Percentiles rank a stretch among this genome's conserved stretches.
Conservation (phyloP, 139 green algal species). For the Chlorella sp. region DNA sequence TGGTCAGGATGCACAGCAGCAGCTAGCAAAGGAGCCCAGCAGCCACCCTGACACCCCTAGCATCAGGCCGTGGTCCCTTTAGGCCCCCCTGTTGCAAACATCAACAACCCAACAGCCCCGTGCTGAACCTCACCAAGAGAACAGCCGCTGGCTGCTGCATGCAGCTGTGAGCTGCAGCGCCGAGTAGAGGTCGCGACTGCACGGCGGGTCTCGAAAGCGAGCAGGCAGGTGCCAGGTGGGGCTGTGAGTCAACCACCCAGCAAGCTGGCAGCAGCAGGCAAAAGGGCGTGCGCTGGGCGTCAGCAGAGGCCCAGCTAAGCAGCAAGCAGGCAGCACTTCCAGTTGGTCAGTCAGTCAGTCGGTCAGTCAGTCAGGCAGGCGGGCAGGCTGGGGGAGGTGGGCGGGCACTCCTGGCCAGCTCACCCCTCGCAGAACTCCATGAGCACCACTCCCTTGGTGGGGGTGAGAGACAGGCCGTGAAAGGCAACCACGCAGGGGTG, state of each 20-base stretch:
- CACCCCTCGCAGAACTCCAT: not conserved
- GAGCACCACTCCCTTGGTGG: not conserved
- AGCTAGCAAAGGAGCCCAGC: too few relatives aligned
- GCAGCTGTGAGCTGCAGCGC: constrained; percentile 3
- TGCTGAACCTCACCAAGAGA: not conserved
- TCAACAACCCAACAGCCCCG: too few relatives aligned
- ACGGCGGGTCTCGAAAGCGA: not conserved
- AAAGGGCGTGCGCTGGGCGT: too few relatives aligned
- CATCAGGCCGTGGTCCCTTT: too few relatives aligned
- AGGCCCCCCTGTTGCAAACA: too few relatives aligned
- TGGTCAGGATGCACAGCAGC: too few relatives aligned
- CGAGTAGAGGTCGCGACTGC: not conserved
- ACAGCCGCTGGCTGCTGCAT: constrained; percentile 1
- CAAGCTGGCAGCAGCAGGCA: too few relatives aligned
- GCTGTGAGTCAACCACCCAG: too few relatives aligned
- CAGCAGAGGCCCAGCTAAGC: not conserved
- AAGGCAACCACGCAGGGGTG: not conserved
- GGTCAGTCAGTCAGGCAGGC: too few relatives aligned
- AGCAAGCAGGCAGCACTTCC: not conserved
- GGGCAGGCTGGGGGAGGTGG: too few relatives aligned
- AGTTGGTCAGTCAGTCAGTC: too few relatives aligned
- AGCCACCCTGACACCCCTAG: too few relatives aligned
- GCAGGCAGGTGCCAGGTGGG: not conserved
- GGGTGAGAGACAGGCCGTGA: not conserved
- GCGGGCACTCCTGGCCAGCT: not conserved